Base-by-base conservation (phyloP, 495 filamentous ascomycete genomes). In the Evansstolkia leycettana region DNA sequence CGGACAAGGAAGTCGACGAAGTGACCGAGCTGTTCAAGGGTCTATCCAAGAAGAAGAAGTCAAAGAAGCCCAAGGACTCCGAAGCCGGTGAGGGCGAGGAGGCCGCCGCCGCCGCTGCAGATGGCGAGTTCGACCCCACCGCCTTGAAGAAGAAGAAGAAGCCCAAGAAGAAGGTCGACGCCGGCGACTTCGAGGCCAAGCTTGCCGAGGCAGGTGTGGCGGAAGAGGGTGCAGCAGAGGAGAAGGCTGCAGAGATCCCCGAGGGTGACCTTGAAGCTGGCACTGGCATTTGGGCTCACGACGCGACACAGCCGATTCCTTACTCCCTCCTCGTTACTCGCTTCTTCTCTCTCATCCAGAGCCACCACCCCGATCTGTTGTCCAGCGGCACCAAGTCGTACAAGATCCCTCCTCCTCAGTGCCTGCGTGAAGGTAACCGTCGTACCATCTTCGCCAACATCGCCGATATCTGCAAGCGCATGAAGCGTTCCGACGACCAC, bases 391-490 rank as follows among this genome's bases (percentile, higher is more conserved):
- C 80, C 41, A 84, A 83, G 65, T 88, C 82, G 51, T 98, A 98
- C 72, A 95, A 95, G 73, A 98, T 98, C 48, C 92, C 90, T 12
- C 90, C 90, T 9, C 90, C 90, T n/a, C 92, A 98, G 67, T 94
- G 89, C 64, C 71, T 96, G 31, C 87, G 92, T 65, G 92, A 98
- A 84, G 90, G 90, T 57, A 96, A 96, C 75, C 94, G 94, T 75
- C 94, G 94, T 81, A 96, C 90, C 34, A 93, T 96, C 50, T 98
- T 95, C 55, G 90, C 90, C 62, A 98, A 98, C 67, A 86, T 98
- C 48, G 71, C 81, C 39, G 85, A 92, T 54, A 93, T 93, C 45
- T 82, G 77, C 64, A 83, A 83, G 65, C 72, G 84, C 39, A 90
- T 98, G 88, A 98, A 98, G 78, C 73, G 90, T 53, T 82, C 79